Percentiles rank a stretch among this genome's conserved stretches.
Evolutionary conservation across 2,329 filamentous ascomycete species (phyloP).

Genomic region (Fusarium illudens): DNA sequence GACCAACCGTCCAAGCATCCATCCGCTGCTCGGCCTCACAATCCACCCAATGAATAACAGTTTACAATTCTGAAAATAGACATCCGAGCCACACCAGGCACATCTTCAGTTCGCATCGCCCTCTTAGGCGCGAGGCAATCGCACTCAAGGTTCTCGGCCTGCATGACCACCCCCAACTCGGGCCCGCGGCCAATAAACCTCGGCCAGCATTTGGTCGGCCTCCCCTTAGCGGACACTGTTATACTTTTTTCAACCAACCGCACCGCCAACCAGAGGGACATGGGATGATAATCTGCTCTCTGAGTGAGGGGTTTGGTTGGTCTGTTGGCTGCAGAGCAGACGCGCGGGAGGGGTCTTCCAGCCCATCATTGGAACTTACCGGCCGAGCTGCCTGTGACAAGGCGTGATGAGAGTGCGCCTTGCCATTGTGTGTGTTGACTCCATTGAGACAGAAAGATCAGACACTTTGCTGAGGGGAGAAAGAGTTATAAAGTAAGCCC

Average conservation of each 20-base stretch:
- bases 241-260: constrained; percentile 35
- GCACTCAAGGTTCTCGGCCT: constrained; percentile 9
- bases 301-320: constrained; percentile 13
- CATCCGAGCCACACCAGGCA: constrained; percentile 10
- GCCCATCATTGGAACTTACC: constrained; percentile 18
- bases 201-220: constrained; percentile 21
- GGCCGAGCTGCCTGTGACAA: constrained; percentile 3
- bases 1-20: not conserved
- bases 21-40: not conserved
- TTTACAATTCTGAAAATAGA: constrained; percentile 1
- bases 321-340: not conserved
- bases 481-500: constrained; percentile 25
- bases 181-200: constrained; percentile 13
- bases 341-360: not conserved
- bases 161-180: constrained; percentile 23
- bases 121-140: not conserved
- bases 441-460: constrained; percentile 6
- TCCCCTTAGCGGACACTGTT: constrained; percentile 29
- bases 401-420: constrained; percentile 5
- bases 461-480: not conserved
- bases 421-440: not conserved
- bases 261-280: constrained; percentile 20
- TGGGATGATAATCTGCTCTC: constrained; percentile 7
- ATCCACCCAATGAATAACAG: constrained; percentile 16
- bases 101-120: constrained; percentile 9